These are phyloP conservation scores for Leptographium galeiforme DNA, from an alignment of 2,329 filamentous ascomycete species.

Conservation along the genomic window DNA sequence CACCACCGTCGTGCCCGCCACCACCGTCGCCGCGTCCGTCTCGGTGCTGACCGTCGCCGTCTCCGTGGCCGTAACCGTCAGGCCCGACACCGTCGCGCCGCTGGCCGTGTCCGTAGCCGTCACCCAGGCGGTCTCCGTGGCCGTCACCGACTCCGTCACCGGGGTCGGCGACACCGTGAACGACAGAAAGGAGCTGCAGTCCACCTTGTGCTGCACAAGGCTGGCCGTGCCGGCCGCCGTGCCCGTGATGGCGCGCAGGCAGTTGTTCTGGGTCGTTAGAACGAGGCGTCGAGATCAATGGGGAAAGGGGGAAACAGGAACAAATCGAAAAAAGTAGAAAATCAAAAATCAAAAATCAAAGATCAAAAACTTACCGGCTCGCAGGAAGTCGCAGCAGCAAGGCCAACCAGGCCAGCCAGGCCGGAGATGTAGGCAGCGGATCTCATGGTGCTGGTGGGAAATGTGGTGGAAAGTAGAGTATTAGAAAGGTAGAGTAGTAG, in stretches of 20 bases:
- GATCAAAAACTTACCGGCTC: background rate
- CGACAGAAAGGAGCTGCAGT: conserved; percentile 8
- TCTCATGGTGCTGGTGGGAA: background rate
- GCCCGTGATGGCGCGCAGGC: conserved; percentile 8
- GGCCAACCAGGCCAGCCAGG: conserved; percentile 1
- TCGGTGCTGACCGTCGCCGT: background rate
- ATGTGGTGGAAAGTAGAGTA: background rate
- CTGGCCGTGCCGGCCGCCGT: background rate
- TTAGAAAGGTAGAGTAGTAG: too few relatives aligned
- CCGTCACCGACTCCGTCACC: conserved; percentile 1
- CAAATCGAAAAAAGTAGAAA: too few relatives aligned
- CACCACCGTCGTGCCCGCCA: background rate
- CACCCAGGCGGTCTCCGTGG: background rate
- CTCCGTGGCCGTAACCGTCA: background rate
- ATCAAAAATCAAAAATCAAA: too few relatives aligned
- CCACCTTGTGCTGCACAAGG: background rate
- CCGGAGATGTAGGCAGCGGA: background rate
- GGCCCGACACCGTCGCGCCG: background rate
- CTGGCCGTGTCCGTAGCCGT: background rate
- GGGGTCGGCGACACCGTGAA: conserved; percentile 2
- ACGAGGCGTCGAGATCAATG: too few relatives aligned
- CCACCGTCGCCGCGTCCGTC: background rate
- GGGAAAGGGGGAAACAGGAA: background rate
- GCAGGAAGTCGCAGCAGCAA: conserved; percentile 1
- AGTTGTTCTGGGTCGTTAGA: conserved; percentile 5